Evolutionary conservation across 78 protist genomes (phyloP), one percentile per base, ranked within the genome.

Genomic region (Dictyostelium firmibasis): DNA sequence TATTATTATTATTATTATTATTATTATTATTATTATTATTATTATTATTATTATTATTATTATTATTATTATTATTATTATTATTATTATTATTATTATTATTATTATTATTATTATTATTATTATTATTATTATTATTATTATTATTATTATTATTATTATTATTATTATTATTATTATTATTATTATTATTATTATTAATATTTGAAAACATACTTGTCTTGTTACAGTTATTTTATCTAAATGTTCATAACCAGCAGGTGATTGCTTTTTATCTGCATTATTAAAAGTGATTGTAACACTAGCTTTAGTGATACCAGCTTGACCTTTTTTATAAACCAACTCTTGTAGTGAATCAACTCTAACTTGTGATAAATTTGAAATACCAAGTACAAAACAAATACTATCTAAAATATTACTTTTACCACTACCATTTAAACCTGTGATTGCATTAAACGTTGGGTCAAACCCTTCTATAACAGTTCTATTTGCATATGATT

Each of bases 371-470:
- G 44, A 47, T 47, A 99, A 86, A 81, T 98, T 97, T 11, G 99
- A 79, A 38, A 99, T 98, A 89, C 99, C 99, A 7, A 99, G 84
- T 27, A 99, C 99, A 75, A 99, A 99, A 94, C 99, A 99, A 7
- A 99, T 99, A 23, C 99, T 53, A 87, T 99, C 99, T 41, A 99
- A 97, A 50, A 99, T 96, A 92, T 99, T 99, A 43, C 99, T 97
- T 95, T 99, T 99, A 8, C 99, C 99, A 43, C 96, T 57, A 53
- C 99, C 99, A 88, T 99, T 99, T 20, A 97, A 74, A 7, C 99
- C 99, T 0, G 99, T 99, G 50, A 99, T 99, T 5, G 99, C 99
- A 29, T 99, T 99, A 97, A 99, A 99, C 13, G 83, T 70, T 14
- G 96, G 98, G 67, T 99, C 99, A 16, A 99, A 99, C 23, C 96